Base-by-base conservation (phyloP, 768 basidiomycete species). In the Russula earlei region DNA sequence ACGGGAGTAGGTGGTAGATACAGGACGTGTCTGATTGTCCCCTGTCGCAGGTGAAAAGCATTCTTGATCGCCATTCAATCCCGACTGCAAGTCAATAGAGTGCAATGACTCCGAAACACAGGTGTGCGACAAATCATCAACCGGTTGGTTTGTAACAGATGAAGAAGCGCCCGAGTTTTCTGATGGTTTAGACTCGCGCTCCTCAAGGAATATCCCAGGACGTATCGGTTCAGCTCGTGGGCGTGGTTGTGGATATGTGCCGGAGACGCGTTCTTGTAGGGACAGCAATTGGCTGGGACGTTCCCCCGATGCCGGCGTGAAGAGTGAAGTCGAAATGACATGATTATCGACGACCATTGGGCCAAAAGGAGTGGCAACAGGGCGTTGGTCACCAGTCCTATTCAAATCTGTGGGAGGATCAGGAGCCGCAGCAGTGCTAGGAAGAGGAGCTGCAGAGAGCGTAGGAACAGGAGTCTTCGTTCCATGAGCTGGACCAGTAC, bases 171-270 rank as follows among this genome's bases (percentile, higher is more conserved):
- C 29, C 44, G 64, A 62, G 17, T 55, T 63, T 53, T 67, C n/a
- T n/a, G n/a, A n/a, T n/a, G n/a, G 41, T 49, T 58, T 49, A 22
- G 63, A n/a, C n/a, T n/a, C n/a, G n/a, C 66, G 67, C 29, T 64
- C 66, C 54, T 67, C 67, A 7, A 63, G 42, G 50, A 56, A 42
- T 24, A 63, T 61, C 5, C 52, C 42, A 34, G 60, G 46, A 2
- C 56, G 60, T 17, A 25, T 41, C 17, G 31, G 17, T 29, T 49
- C 54, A 33, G 6, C 24, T 29, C 49, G 52, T 24, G 25, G 17
- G 37, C 44, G 41, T 19, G 48, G 48, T 24, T 52, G 50, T 34
- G 60, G 43, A 45, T 41, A 38, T 40, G 60, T 31, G 27, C 31
- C 50, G 19, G 49, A 49, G 31, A 52, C 25, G 15, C 48, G 43